Base-by-base conservation (phyloP, 495 filamentous ascomycete species). In the Aspergillus taichungensis region DNA sequence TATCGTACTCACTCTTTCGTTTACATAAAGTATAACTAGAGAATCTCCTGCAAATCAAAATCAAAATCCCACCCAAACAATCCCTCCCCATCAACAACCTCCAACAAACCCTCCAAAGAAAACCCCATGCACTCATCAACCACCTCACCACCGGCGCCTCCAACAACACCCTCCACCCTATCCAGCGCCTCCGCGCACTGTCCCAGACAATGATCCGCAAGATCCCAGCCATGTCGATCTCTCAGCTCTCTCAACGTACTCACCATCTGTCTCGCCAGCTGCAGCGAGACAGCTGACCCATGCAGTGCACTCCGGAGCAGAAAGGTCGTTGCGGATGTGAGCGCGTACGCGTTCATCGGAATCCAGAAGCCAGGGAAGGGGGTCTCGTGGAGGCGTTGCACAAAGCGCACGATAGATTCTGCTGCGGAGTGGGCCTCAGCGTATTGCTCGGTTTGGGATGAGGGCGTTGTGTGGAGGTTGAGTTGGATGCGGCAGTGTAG, bases 291-390 rank as follows among this genome's bases (percentile, higher is more conserved):
- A 10, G 1, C 14, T 35, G 40, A 13, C 34, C 35, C 34, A 37
- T 39, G 35, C 3, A 60, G 30, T 13, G 51, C 52, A 40, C 55
- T 54, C 2, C 64, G 57, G 34, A 67, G 54, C 13, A 68, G 37
- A 30, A 66, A 68, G 1, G 53, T 65, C 6, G 54, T 53, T 2
- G 64, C 54, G 6, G 60, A 56, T 0, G 59, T 55, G 6, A 65
- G 46, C 8, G 56, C 54, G 18, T 64, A 66, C 0, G 64, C 51
- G 10, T 55, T 49, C 0, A 57, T 54, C 13, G 64, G 59, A n/a
- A 64, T 44, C 64, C 64, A 68, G 13, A 66, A 68, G n/a, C 55
- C 64, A 0, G 45, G 37, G 12, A 62, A 34, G 4, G 62, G 53
- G 3, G 42, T 13, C 3, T 49, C 51, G 7, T 56, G 46, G 1